Evolutionary conservation across 2,329 filamentous ascomycete species (phyloP).

Genomic region (Teratosphaeria viscida): DNA sequence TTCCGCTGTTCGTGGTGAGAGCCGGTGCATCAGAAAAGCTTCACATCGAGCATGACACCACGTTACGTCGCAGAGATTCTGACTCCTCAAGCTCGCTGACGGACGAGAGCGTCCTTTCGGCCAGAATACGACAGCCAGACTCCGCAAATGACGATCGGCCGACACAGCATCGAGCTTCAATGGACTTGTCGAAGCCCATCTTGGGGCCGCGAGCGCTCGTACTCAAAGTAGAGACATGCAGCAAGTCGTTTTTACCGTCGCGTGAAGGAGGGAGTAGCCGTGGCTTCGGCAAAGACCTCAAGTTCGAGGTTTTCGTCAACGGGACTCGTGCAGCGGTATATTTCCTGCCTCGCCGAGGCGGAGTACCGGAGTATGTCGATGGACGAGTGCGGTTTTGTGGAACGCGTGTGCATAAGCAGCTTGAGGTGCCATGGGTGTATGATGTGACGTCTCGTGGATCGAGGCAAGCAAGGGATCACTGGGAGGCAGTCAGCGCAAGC

Average conservation of each 20-base stretch:
- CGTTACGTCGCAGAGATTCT: neutral
- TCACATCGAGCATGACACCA: neutral
- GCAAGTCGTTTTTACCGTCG: constrained; percentile 11
- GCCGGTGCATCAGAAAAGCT: constrained; percentile 8
- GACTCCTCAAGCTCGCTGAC: neutral
- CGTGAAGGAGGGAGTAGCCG: neutral
- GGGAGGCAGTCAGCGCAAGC: neutral
- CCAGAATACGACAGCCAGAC: neutral
- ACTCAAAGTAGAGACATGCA: constrained; percentile 18
- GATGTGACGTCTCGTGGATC: neutral
- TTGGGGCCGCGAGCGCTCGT: constrained; percentile 12
- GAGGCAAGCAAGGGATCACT: neutral
- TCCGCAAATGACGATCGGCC: neutral
- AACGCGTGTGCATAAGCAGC: constrained; percentile 26
- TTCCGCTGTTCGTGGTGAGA: constrained; percentile 25
- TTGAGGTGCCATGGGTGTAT: constrained; percentile 38
- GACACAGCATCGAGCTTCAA: neutral
- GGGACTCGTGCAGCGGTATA: constrained; percentile 28
- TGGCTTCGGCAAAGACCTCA: constrained; percentile 26
- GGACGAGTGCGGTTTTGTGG: constrained; percentile 27
- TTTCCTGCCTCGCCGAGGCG: constrained; percentile 10
- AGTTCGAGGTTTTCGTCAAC: constrained; percentile 40
- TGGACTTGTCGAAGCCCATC: neutral
- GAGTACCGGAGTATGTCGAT: constrained; percentile 4
- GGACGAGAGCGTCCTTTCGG: neutral